phyloP scores from a whole-genome alignment of 1,139 yeast species.

The Diutina sp. region DNA sequence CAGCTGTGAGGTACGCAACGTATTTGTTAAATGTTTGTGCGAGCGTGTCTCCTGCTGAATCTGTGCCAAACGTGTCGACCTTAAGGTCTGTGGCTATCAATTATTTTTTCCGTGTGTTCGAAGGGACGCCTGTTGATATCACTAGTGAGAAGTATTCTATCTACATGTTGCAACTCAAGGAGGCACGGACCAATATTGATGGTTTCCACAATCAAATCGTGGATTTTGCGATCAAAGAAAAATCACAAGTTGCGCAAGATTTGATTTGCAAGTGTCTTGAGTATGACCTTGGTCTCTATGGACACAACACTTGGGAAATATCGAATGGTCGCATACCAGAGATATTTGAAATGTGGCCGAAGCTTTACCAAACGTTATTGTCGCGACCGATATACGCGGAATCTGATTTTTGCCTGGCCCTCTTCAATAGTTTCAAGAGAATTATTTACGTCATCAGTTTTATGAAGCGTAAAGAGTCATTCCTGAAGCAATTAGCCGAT shows the following conservation, averaged over 20 bases:
- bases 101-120: not conserved
- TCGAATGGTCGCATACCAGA: not conserved
- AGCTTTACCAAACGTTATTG: not conserved
- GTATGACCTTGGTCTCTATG: not conserved
- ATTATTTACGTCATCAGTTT: constrained; percentile 25
- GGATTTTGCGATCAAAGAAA: not conserved
- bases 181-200: not conserved
- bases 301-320: not conserved
- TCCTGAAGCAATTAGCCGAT: constrained; percentile 11
- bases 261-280: not conserved
- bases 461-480: not conserved
- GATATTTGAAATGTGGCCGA: not conserved
- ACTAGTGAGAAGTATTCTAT: not conserved
- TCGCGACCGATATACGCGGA: constrained; percentile 12
- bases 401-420: constrained; percentile 24
- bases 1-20: constrained; percentile 14
- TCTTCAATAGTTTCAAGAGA: constrained; percentile 26
- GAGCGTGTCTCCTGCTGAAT: not conserved
- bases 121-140: not conserved
- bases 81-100: not conserved
- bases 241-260: not conserved
- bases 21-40: not conserved
- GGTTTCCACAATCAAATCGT: not conserved
- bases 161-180: not conserved
- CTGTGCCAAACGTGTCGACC: not conserved